These are phyloP conservation scores for Rhodotorula sp. DNA, from an alignment of 1,284 basidiomycete genomes.

Conservation along the genomic window DNA sequence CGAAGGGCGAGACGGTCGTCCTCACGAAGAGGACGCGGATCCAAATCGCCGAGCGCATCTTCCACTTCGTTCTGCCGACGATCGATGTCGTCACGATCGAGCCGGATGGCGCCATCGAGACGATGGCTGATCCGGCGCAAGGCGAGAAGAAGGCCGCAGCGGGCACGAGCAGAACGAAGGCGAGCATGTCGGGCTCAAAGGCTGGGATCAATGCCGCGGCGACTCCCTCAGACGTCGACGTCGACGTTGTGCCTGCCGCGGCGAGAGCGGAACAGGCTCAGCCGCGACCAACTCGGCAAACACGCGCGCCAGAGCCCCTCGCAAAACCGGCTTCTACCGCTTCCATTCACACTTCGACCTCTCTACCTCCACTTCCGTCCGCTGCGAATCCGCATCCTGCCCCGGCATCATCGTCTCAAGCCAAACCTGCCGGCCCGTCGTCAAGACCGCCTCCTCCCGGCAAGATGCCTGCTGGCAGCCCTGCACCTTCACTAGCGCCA, in stretches of 20 bases:
- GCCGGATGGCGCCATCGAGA: neutral
- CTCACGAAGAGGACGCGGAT: constrained; percentile 91
- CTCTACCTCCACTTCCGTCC: neutral
- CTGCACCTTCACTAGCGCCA: too few relatives aligned
- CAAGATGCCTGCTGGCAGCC: too few relatives aligned
- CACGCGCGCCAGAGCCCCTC: too few relatives aligned
- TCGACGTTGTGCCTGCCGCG: neutral
- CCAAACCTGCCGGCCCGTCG: too few relatives aligned
- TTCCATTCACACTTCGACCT: neutral
- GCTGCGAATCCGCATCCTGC: too few relatives aligned
- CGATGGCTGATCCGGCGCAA: constrained; percentile 2
- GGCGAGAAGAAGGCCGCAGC: neutral
- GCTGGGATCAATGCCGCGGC: neutral
- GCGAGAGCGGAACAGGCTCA: constrained; percentile 1
- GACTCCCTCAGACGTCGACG: neutral
- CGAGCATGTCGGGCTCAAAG: too few relatives aligned
- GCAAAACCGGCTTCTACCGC: neutral
- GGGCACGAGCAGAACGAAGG: neutral
- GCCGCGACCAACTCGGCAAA: too few relatives aligned
- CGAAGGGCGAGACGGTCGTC: constrained; percentile 77
- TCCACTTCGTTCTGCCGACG: constrained; percentile 62
- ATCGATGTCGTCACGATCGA: constrained; percentile 21
- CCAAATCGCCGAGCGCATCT: constrained; percentile 96
- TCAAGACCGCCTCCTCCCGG: too few relatives aligned
- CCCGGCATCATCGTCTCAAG: too few relatives aligned